Evolutionary conservation across 2,329 filamentous ascomycete species (phyloP), one percentile per base, ranked within the genome.

Genomic region (Arthroderma sp.): DNA sequence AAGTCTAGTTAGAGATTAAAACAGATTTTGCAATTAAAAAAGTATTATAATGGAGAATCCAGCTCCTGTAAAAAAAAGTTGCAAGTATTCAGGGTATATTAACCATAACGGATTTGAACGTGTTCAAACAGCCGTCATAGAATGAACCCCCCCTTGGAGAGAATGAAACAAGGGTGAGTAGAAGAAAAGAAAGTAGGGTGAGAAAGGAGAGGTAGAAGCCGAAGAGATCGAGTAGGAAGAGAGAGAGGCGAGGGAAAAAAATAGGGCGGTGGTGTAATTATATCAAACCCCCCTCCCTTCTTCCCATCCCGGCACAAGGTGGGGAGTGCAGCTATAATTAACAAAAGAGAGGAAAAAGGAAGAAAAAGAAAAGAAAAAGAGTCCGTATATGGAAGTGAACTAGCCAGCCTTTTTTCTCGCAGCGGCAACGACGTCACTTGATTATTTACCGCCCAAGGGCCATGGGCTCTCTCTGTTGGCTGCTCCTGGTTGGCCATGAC

Each of bases 41-140:
- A 47, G 23, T 51, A 51, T 51, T 51, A 51, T 51, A 33, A 51
- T 8, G 51, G 51, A 54, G 51, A 39, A 38, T 8, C 51, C 51
- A 54, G 51, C 51, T 54, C 51, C 51, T 6, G 35, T 38, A 15
- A 54, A 54, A 54, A 54, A 23, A 54, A 23, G 33, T 39, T n/a
- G 39, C n/a, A 25, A 37, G 8, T 38, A 39, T 15, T 38, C 37
- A 25, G 31, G 33, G 33, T 38, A 39, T 25, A 37, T 54, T 17
- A 37, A 52, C 49, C 49, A 52, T 52, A 43, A 43, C 41, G 19
- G 41, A 15, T 25, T 47, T 19, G 13, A 47, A 21, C 21, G 19
- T 43, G 23, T 47, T 25, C 41, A 47, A 51, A 51, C 25, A 17
- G 25, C 28, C 25, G 25, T 51, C 11, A 49, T 19, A 51, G 25